Evolutionary conservation across 164 flowering plant genomes (phyloP).

Genomic region (Amborella trichopoda): DNA sequence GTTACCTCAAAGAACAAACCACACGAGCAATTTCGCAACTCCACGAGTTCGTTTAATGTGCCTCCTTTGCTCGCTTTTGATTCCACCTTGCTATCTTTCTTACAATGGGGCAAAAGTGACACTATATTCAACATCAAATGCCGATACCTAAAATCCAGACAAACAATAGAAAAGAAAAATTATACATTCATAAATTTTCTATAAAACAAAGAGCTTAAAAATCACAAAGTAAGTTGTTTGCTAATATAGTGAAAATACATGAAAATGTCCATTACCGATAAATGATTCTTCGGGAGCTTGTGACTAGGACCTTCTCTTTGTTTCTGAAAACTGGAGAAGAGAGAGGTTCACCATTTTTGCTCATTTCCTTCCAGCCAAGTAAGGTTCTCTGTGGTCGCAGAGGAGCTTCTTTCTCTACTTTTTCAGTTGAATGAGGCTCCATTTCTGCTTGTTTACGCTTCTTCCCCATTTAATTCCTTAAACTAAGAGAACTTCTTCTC

Average conservation of each 20-base stretch:
- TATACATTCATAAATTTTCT: not conserved
- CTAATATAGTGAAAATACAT: not conserved
- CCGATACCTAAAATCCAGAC: constrained; percentile 43
- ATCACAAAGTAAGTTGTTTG: not conserved
- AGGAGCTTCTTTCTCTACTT: constrained; percentile 34
- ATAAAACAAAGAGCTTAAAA: not conserved
- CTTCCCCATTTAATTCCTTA: too few species aligned
- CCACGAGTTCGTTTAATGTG: constrained; percentile 81
- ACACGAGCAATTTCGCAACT: constrained; percentile 75
- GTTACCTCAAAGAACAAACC: constrained; percentile 86
- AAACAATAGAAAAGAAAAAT: not conserved
- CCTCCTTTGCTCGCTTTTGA: constrained; percentile 71
- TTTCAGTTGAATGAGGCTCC: constrained; percentile 8
- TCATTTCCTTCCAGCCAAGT: constrained; percentile 75
- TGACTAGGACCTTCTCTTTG: constrained; percentile 82
- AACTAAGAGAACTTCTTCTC: too few species aligned
- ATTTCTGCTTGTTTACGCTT: constrained; percentile 62
- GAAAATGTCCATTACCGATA: constrained; percentile 33
- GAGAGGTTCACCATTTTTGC: not conserved
- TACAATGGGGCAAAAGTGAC: constrained; percentile 82
- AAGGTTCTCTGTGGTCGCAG: constrained; percentile 72
- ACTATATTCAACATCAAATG: constrained; percentile 97
- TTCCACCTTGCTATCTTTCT: constrained; percentile 92
- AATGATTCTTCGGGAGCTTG: constrained; percentile 87
- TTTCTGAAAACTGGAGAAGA: constrained; percentile 42